These are phyloP conservation scores for Dioscorea dumetorum DNA, from an alignment of 106 monocot genomes.

Conservation along the genomic window DNA sequence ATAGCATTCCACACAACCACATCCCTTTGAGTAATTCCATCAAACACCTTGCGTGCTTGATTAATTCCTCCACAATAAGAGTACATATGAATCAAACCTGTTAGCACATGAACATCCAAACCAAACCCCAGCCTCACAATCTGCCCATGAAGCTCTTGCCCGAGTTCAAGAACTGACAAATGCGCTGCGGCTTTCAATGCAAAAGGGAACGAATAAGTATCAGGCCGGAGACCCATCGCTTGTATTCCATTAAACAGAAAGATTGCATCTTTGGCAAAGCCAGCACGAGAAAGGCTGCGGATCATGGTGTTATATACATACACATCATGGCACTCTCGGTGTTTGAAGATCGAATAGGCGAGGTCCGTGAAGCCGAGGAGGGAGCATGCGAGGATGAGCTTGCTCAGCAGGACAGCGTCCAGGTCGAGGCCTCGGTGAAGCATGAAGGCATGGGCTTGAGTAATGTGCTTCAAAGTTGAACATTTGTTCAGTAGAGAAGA, in stretches of 20 bases:
- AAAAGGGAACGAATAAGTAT: conserved; percentile 62
- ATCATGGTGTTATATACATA: conserved; percentile 63
- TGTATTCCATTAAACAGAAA: conserved; percentile 35
- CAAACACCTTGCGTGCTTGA: conserved; percentile 52
- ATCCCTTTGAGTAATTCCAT: conserved; percentile 39
- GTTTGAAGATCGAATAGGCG: conserved; percentile 38
- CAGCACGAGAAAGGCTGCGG: conserved; percentile 28
- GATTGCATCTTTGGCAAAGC: conserved; percentile 31
- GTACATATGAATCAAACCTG: conserved; percentile 45
- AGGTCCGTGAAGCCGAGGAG: conserved; percentile 34
- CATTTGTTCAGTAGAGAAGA: conserved; percentile 29
- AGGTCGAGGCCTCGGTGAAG: conserved; percentile 42
- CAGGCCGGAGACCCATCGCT: conserved; percentile 31
- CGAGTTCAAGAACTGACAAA: conserved; percentile 17
- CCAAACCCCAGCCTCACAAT: conserved; percentile 24
- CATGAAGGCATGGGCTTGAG: conserved; percentile 52
- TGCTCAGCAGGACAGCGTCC: conserved; percentile 50
- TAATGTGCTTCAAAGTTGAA: conserved; percentile 31
- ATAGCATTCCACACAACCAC: conserved; percentile 62
- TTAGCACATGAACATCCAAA: conserved; percentile 32
- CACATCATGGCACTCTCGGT: conserved; percentile 21
- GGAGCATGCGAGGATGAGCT: conserved; percentile 41
- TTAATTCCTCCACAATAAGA: conserved; percentile 12
- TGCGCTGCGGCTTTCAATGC: conserved; percentile 48
- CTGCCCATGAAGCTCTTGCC: conserved; percentile 41